Evolutionary conservation across 2,329 filamentous ascomycete genomes (phyloP), one percentile per base, ranked within the genome.

Genomic region (Colletotrichum caudatum): DNA sequence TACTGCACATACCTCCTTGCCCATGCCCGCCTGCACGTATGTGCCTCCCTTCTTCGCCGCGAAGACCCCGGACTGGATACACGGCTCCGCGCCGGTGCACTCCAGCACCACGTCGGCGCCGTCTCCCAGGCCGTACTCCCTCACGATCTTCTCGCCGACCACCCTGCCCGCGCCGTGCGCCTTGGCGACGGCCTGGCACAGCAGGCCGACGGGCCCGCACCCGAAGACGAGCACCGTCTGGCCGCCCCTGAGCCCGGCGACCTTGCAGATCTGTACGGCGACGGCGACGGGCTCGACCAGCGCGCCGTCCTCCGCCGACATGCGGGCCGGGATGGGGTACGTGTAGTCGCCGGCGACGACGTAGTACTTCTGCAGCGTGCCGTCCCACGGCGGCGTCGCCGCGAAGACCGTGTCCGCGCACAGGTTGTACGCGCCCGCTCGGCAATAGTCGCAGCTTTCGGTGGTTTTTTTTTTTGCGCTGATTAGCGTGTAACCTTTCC

Each of bases 251-350:
- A 86, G 79, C 0, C 82, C 78, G 0, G 83, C 84, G 1, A 81
- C 77, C 62, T 82, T 82, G 71, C 76, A 81, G 12, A 85, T 84
- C 59, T 86, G 82, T 3, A 86, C 84, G 0, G 86, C 86, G 0
- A 89, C 86, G 0, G 86, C 83, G 0, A 87, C 78, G 0, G 87
- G 87, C 75, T 89, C 87, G 1, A 87, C 82, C 11, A 89, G 76
- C 0, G 86, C 87, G 1, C 84, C 87, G 35, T 88, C 84, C 70
- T 89, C 85, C 50, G 86, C 76, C 1, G 78, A 78, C 64, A 89
- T 80, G 58, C 83, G 77, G 0, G 78, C 77, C 0, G 85, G 84
- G 2, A 88, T 76, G 1, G 78, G 79, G 70, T 87, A 86, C 71
- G 82, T 83, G 71, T 81, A 88, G 75, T 87, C 85, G 0, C 81